Evolutionary conservation across 768 basidiomycete genomes (phyloP), one percentile per base, ranked within the genome.

Genomic region (Phaeolepiota aurea): DNA sequence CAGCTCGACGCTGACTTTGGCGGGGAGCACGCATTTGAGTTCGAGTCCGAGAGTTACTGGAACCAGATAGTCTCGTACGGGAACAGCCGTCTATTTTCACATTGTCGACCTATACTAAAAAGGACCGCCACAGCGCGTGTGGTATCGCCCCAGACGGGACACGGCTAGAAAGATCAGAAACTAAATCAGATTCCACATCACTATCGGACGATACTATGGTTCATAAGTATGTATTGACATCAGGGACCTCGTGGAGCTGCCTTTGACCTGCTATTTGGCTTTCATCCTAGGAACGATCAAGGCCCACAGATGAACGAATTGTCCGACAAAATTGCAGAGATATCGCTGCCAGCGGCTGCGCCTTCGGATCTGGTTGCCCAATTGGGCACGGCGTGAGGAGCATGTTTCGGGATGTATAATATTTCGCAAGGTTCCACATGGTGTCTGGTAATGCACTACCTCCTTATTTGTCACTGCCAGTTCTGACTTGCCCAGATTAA

Each of bases 1-100:
- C 89, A 92, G 41, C 74, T 92, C 5, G 88, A 90, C 53, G 74
- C 78, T 1, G 86, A 86, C 48, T 89, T 91, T 55, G 88, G 87
- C 11, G 89, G 89, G 1, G 71, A 79, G 2, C 76, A 79, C 56
- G 71, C 74, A 42, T 88, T 72, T 47, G 69, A 86, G 50, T 92
- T 84, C 54, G 80, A 90, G 43, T 71, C 76, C 11, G 66, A 74
- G 23, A 72, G 63, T 25, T 90, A 91, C 55, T 92, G 89, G 89
- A 69, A 80, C 44, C 81, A 84, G 50, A 69, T 91, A 18, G 69
- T 85, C 31, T 61, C 72, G 83, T 87, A 62, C 45, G 73, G 64
- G n/a, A n/a, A n/a, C n/a, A n/a, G 5, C 4, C 34, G 16, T n/a
- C 35, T 22, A 22, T 33, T 20, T 19, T 13, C 28, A 10, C 28